Percentiles rank a stretch among this genome's conserved stretches.
These are phyloP conservation scores for Posidonia oceanica DNA, from an alignment of 116 monocot species.

Conservation along the genomic window DNA sequence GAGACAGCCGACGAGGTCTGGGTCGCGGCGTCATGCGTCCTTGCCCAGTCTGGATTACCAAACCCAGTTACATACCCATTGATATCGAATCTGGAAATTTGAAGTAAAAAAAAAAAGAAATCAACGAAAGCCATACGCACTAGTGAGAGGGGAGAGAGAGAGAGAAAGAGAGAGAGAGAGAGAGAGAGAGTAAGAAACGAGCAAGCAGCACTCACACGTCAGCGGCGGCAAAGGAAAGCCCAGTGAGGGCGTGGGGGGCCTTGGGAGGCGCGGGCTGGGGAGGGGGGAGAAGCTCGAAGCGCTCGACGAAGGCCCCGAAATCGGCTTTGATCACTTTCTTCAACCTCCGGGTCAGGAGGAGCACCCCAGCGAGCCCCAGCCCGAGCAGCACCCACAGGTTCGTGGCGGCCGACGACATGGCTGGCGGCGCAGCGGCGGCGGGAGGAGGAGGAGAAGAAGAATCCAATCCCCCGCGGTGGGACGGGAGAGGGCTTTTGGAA, in stretches of 20 bases:
- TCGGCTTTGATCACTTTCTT: conserved; percentile 53
- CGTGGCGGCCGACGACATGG: conserved; percentile 27
- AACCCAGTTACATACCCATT: conserved; percentile 63
- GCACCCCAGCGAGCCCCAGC: conserved; percentile 60
- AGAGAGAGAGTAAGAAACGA: not conserved
- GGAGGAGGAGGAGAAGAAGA: not conserved
- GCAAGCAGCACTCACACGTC: conserved; percentile 43
- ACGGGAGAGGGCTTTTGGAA: too few species aligned
- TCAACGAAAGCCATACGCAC: not conserved
- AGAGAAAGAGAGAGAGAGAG: not conserved
- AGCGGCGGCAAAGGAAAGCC: conserved; percentile 79
- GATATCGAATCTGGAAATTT: conserved; percentile 34
- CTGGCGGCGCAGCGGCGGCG: not conserved
- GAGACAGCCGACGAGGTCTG: conserved; percentile 48
- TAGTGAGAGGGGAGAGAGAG: not conserved
- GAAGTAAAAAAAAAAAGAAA: not conserved
- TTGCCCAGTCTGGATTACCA: conserved; percentile 77
- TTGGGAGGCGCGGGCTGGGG: conserved; percentile 86
- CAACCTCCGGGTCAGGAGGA: conserved; percentile 37
- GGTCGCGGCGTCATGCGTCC: conserved; percentile 48
- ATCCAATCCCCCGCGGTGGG: too few species aligned
- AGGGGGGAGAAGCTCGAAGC: conserved; percentile 86
- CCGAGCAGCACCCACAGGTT: conserved; percentile 79
- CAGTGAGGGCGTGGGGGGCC: conserved; percentile 74
- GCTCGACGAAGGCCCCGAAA: conserved; percentile 75